These are phyloP conservation scores for Naegleria fowleri DNA, from an alignment of 208 protist genomes.

Conservation along the genomic window DNA sequence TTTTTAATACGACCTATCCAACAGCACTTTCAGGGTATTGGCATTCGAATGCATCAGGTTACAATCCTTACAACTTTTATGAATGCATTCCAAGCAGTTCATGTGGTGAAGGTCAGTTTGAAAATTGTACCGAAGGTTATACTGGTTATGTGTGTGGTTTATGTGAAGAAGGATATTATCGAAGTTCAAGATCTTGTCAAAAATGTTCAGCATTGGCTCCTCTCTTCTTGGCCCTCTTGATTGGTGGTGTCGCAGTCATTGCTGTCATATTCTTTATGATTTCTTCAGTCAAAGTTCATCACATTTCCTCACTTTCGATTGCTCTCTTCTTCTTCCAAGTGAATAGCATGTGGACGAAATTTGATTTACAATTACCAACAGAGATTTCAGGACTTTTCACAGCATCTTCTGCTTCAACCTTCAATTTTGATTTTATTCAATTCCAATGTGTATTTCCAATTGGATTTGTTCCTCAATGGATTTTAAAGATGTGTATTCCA, in stretches of 20 bases:
- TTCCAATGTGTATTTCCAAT: conserved; percentile 8
- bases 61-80: neutral
- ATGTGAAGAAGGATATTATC: neutral
- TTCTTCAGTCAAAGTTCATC: neutral
- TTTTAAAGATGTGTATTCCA: neutral
- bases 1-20: conserved; percentile 1
- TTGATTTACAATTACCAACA: neutral
- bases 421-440: conserved; percentile 12
- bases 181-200: neutral
- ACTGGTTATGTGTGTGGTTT: neutral
- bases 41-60: neutral
- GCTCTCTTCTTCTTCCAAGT: conserved; percentile 16
- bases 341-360: neutral
- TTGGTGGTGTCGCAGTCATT: neutral
- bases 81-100: neutral
- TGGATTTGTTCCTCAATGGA: neutral
- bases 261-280: neutral
- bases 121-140: neutral
- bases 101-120: neutral
- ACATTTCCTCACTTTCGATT: neutral
- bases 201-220: neutral
- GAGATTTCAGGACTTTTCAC: neutral
- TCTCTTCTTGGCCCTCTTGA: neutral
- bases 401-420: neutral
- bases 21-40: neutral